A percentile compares a stretch with the other conserved stretches of the same genome.
Evolutionary conservation across 495 filamentous ascomycete species (phyloP).

Genomic region (Parmelia sp.): DNA sequence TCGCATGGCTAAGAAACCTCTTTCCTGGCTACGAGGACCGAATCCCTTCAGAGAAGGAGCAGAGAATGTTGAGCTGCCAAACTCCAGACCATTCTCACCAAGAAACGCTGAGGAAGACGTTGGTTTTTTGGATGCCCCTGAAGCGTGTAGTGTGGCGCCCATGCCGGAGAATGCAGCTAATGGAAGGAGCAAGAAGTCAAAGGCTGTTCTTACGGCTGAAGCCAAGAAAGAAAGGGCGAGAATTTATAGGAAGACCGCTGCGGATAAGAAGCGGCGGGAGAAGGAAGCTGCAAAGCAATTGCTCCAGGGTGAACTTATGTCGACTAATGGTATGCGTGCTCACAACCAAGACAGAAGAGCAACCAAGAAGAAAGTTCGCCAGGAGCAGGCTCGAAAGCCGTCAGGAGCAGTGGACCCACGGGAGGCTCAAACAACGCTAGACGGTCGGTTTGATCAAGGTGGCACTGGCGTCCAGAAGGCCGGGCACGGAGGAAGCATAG

Average conservation of each 20-base stretch:
- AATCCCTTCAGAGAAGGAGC: not conserved
- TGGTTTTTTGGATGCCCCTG: not conserved
- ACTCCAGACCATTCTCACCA: not conserved
- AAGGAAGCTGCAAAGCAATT: not conserved
- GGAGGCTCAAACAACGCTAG: not conserved
- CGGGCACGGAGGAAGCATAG: not conserved
- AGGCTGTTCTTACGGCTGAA: not conserved
- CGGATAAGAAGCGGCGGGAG: conserved; percentile 4
- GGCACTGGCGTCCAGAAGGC: not conserved
- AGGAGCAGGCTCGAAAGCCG: not conserved
- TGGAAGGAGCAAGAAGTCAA: not conserved
- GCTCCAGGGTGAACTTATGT: not conserved
- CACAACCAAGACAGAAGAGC: not conserved
- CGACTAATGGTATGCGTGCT: not conserved
- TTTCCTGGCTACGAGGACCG: not conserved
- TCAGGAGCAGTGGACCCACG: not conserved
- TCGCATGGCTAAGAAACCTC: not conserved
- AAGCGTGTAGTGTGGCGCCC: not conserved
- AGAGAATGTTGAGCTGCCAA: not conserved
- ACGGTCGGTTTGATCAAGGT: not conserved
- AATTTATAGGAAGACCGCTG: not conserved
- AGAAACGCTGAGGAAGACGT: not conserved
- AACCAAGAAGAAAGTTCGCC: not conserved
- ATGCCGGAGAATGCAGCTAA: not conserved
- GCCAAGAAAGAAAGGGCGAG: not conserved